Conservation (phyloP, 768 basidiomycete genomes). For the Suillus ampliporus region DNA sequence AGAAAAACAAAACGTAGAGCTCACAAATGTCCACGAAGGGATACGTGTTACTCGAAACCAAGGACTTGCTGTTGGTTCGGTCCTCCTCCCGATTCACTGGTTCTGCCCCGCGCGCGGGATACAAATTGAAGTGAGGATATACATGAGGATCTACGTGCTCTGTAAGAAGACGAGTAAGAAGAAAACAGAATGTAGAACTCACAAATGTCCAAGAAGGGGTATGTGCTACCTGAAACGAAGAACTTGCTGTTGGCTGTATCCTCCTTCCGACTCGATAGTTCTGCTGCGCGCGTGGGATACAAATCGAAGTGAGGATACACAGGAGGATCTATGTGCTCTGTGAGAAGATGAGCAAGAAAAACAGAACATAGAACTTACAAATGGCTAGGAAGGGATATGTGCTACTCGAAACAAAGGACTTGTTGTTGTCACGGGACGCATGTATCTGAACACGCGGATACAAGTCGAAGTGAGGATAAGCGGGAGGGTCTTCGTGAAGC, state of each 20-base stretch:
- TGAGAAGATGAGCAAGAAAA: background rate
- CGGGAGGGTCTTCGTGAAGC: conserved; percentile 20
- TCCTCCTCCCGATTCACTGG: background rate
- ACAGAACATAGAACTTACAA: conserved; percentile 16
- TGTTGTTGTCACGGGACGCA: background rate
- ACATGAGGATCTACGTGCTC: conserved; percentile 14
- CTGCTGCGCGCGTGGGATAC: conserved; percentile 6
- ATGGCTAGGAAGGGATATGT: conserved; percentile 21
- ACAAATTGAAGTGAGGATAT: conserved; percentile 43
- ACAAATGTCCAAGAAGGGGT: conserved; percentile 22
- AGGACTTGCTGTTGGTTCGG: background rate
- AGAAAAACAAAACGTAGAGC: conserved; percentile 1
- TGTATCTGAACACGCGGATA: conserved; percentile 29
- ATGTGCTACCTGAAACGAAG: background rate
- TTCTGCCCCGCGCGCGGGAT: conserved; percentile 22
- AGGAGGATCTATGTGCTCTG: conserved; percentile 17
- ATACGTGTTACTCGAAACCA: conserved; percentile 14
- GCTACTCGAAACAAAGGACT: conserved; percentile 5
- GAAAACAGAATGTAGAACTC: conserved; percentile 7
- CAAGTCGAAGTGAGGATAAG: conserved; percentile 40
- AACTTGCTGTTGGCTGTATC: background rate
- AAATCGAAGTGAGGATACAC: conserved; percentile 26
- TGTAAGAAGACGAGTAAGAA: background rate
- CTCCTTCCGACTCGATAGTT: background rate
- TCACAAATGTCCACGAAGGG: conserved; percentile 22